These are phyloP conservation scores for Lactarius akahatsu DNA, from an alignment of 768 basidiomycete genomes.

Conservation along the genomic window DNA sequence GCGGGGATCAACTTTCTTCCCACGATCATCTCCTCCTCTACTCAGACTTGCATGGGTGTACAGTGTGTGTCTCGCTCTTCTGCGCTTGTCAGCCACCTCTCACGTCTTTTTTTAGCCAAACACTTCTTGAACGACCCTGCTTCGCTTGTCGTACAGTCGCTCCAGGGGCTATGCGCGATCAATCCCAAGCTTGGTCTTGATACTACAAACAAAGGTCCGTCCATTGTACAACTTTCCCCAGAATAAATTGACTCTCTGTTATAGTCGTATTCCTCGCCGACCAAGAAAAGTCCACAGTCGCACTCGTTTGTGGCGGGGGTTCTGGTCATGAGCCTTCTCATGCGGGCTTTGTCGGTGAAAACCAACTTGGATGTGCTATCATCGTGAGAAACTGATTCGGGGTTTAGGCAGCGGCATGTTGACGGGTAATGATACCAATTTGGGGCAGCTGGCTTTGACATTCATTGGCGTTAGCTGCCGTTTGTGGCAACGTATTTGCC, in stretches of 20 bases:
- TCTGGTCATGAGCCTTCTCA: conserved; percentile 92
- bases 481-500: conserved; percentile 88
- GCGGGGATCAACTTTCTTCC: conserved; percentile 5
- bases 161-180: conserved; percentile 65
- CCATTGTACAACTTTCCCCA: neutral
- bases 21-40: conserved; percentile 13
- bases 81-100: neutral
- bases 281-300: conserved; percentile 65
- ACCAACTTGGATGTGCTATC: neutral
- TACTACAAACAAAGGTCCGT: conserved; percentile 63
- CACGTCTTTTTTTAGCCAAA: conserved; percentile 42
- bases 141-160: conserved; percentile 73
- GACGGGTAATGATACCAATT: conserved; percentile 46
- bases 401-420: conserved; percentile 70
- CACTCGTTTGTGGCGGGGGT: conserved; percentile 81
- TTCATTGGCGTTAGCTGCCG: conserved; percentile 51
- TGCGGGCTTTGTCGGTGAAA: conserved; percentile 81
- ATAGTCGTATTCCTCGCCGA: conserved; percentile 61
- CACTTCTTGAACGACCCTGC: conserved; percentile 77
- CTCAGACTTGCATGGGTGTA: conserved; percentile 11
- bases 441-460: conserved; percentile 4
- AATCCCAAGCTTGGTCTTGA: conserved; percentile 78
- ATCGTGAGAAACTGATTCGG: conserved; percentile 1
- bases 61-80: conserved; percentile 9
- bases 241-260: neutral